Base-by-base conservation (phyloP, 2,329 filamentous ascomycete species). In the Claviceps monticola region DNA sequence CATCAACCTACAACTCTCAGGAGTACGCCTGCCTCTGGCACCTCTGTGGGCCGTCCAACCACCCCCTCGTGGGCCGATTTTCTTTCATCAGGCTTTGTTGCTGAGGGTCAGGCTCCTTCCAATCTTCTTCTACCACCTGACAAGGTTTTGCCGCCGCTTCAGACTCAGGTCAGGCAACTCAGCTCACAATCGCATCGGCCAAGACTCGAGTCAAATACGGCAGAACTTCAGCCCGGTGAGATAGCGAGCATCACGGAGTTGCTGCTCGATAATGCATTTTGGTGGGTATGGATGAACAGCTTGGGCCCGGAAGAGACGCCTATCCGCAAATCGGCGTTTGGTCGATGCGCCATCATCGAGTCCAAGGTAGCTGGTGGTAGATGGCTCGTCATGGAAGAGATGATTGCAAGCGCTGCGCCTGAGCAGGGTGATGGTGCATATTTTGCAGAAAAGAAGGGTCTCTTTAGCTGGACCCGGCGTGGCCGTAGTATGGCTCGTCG, bases 261-360 rank as follows among this genome's bases (percentile, higher is more conserved):
- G 53, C 84, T 93, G 56, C 74, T 98, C 5, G 93, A 98, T 60
- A 91, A 97, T 65, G 85, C 89, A 1, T 98, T 98, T 67, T 98
- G 93, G 93, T 97, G 93, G 91, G 93, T 97, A 4, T 98, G 93
- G 93, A 97, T 98, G 76, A 94, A 82, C 59, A 97, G 91, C 74
- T 72, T 98, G 61, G 89, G 91, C 1, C 86, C 83, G 0, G 93
- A 98, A 62, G 93, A 98, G 69, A 86, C 90, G 0, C 69, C 82
- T 0, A 78, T 84, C 46, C 82, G 93, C 55, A 98, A 98, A 65
- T 84, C 90, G 5, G 88, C 90, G 0, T 98, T 98, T 65, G 93
- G 93, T 39, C 80, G 93, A 56, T 98, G 93, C 62, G 88, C 93
- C 19, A 76, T 98, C 41, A 79, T 97, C 46, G 93, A 98, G 66